Evolutionary conservation across 768 basidiomycete genomes (phyloP), one percentile per base, ranked within the genome.

Genomic region (Termitomyces sp.): DNA sequence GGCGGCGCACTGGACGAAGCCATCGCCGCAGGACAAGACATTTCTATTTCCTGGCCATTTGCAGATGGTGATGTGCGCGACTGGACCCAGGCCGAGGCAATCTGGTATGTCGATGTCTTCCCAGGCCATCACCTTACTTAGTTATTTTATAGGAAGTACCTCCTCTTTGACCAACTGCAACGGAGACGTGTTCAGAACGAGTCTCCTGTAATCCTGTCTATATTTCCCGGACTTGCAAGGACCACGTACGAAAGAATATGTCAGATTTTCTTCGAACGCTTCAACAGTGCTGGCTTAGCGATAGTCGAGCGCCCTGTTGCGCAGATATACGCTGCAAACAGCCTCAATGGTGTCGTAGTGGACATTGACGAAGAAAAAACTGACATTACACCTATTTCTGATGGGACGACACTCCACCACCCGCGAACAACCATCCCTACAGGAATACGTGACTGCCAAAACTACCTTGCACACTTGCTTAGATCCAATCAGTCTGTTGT

Each of bases 191-290:
- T 82, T 7, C 91, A 92, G 64, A 94, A 94, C 67, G 92, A 94
- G 68, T 94, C 90, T 18, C 91, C 92, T 2, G 83, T 92, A 55
- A 78, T 94, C 32, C 79, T 95, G 57, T 85, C 87, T 39, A 76
- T 95, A 55, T 73, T 79, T 5, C 72, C 86, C 0, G 82, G 84
- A 31, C 80, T 91, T 22, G 81, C 90, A 26, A 81, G 88, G 53
- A 73, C 76, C 37, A 78, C 83, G 9, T 82, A 88, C 69, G 90
- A 94, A 67, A 79, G 79, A 44, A 80, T 88, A 64, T 88, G 87
- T 64, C 92, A 89, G 65, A 79, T 91, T 39, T 92, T 95, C 72
- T 97, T 97, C 64, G 94, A 96, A 67, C 87, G 90, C 26, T 91
- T 95, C 81, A 94, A 94, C 67, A 87, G 89, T 27, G 87, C 94